Base-by-base conservation (phyloP, 2,329 filamentous ascomycete species). In the Penicillium sp. region DNA sequence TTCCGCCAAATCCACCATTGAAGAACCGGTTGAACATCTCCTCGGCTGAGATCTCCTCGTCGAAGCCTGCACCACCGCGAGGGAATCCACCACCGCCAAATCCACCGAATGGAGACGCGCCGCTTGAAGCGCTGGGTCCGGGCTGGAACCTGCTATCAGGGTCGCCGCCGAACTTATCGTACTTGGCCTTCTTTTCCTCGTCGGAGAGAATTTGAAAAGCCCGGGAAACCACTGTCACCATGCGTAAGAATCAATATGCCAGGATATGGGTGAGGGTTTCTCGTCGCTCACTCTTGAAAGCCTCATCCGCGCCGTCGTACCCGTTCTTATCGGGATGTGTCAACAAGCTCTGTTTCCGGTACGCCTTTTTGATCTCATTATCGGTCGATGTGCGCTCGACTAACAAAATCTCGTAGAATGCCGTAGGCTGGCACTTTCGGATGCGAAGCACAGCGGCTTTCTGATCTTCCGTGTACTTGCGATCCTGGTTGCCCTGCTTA, bases 251-350 rank as follows among this genome's bases (percentile, higher is more conserved):
- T 29, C 32, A n/a, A 46, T 38, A 16, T 55, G 46, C 41, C 53
- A 42, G 41, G 1, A 43, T 26, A 7, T 34, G 26, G 41, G 18
- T 30, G 11, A 26, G 27, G 51, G 27, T 44, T 47, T 50, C 7
- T 43, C 7, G 38, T 38, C 45, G 76, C 81, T 74, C 69, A 85
- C 83, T 89, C 80, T 99, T 99, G 79, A 99, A 99, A 30, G 94
- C 94, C 78, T 99, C 94, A 72, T 97, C 94, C 51, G 94, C 93
- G 56, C 95, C 86, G 35, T 93, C 87, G 72, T 97, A 92, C 47
- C 92, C 92, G 81, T 99, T 99, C 80, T 99, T 99, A 80, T 99
- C 94, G 60, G 94, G 94, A 79, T 99, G 94, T 56, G 94, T 99
- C 69, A 97, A 81, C 67, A 99, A 79, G 70, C 89, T 94, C 71